Evolutionary conservation across 352 stramenopile genomes (phyloP).

Genomic region (Pythium myriotylum): DNA sequence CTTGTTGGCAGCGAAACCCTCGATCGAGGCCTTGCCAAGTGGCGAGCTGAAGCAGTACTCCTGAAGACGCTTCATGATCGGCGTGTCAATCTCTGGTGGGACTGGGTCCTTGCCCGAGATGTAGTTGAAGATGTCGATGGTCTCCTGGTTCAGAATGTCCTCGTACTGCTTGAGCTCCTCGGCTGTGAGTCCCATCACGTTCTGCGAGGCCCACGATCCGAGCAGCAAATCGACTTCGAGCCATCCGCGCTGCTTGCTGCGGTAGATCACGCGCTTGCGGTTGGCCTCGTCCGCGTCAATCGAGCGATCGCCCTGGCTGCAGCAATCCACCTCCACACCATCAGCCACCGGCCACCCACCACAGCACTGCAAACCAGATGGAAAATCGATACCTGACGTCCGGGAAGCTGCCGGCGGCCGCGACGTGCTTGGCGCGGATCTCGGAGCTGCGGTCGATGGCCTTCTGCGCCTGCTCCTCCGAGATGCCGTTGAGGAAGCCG

Average conservation of each 20-base stretch:
- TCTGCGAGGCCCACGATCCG: conserved; percentile 92
- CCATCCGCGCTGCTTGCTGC: conserved; percentile 95
- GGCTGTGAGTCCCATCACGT: conserved; percentile 81
- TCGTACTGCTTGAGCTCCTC: conserved; percentile 94
- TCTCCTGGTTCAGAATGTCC: conserved; percentile 96
- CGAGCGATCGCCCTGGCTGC: conserved; percentile 54
- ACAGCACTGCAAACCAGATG: conserved; percentile 4
- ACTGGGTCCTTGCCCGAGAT: conserved; percentile 90
- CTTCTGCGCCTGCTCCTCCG: conserved; percentile 49
- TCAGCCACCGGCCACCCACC: neutral
- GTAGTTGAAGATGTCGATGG: conserved; percentile 98
- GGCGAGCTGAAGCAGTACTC: conserved; percentile 89
- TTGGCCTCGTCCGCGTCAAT: conserved; percentile 67
- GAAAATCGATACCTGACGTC: conserved; percentile 26
- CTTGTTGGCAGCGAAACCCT: conserved; percentile 78
- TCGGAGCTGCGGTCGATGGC: conserved; percentile 52
- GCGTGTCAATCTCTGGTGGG: conserved; percentile 78
- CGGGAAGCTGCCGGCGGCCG: conserved; percentile 43
- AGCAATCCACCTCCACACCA: neutral
- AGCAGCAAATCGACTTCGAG: conserved; percentile 96
- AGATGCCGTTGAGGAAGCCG: conserved; percentile 54
- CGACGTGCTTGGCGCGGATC: conserved; percentile 65
- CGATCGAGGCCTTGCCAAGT: conserved; percentile 87
- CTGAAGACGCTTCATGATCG: conserved; percentile 92
- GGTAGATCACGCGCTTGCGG: conserved; percentile 94